A percentile compares a stretch with the other conserved stretches of the same genome.
These are phyloP conservation scores for Candida yuanshanica DNA, from an alignment of 805 yeast genomes.

Conservation along the genomic window DNA sequence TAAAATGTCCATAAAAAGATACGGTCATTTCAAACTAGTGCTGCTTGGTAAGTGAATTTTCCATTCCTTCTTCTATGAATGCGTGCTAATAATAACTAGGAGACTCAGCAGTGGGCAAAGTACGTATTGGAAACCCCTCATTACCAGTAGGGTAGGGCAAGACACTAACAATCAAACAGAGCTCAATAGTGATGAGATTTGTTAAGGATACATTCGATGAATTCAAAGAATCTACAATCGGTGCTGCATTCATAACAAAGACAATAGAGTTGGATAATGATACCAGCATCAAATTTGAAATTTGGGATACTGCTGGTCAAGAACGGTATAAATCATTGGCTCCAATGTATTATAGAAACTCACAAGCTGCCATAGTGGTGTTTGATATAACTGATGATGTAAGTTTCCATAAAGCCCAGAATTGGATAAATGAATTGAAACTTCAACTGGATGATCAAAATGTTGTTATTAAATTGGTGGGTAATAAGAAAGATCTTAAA, in stretches of 20 bases:
- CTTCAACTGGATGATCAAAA: constrained; percentile 45
- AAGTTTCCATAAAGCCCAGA: constrained; percentile 73
- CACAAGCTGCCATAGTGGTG: constrained; percentile 81
- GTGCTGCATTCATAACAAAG: constrained; percentile 79
- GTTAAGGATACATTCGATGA: constrained; percentile 71
- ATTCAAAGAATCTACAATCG: constrained; percentile 72
- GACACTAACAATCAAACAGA: background rate
- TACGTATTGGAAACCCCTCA: background rate
- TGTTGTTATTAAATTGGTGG: constrained; percentile 79
- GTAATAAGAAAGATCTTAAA: constrained; percentile 72
- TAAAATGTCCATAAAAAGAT: background rate
- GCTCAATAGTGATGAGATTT: constrained; percentile 59
- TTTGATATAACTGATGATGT: constrained; percentile 71
- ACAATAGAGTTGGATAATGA: constrained; percentile 48
- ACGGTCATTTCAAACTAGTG: background rate
- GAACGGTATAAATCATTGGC: constrained; percentile 73
- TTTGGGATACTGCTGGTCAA: constrained; percentile 88
- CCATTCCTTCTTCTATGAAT: too few species aligned
- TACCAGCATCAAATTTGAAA: constrained; percentile 63
- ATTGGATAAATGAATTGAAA: constrained; percentile 74
- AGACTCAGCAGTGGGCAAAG: background rate
- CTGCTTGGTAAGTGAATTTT: background rate
- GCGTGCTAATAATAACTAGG: background rate
- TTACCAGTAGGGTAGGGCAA: background rate
- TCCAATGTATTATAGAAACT: constrained; percentile 79